Base-by-base conservation (phyloP, 2,329 filamentous ascomycete genomes). In the Botryotinia calthae region DNA sequence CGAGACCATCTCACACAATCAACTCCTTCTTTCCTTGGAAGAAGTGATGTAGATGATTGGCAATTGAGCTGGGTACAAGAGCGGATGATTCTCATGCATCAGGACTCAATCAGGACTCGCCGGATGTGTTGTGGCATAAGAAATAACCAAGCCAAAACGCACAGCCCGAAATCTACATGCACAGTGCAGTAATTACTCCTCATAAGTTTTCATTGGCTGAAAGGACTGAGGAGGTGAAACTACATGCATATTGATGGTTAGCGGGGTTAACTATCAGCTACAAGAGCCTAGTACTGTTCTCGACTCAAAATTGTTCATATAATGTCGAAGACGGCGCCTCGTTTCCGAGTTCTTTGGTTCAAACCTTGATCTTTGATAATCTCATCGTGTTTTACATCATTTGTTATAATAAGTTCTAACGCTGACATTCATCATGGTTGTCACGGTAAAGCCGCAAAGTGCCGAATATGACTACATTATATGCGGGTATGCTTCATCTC, bases 401-500 rank as follows among this genome's bases (percentile, higher is more conserved):
- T 34, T 22, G 5, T 46, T n/a, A 31, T 42, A 10, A 12, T 9
- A 58, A 25, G 2, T 2, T 34, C 14, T 20, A 25, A 37, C 18
- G 3, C n/a, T 18, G 22, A 9, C 66, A 2, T 20, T 44, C 28
- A 58, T 37, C 22, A 76, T 76, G 74, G 22, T 65, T 25, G 74
- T 76, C 44, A 75, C 72, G 7, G 10, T 73, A 51, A 73, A 76
- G n/a, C 73, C 73, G 20, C 66, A 76, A 18, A 70, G 42, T n/a
- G 71, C 73, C 5, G 65, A 63, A 9, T 79, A 77, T 48, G 78
- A 79, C 67, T 79, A 78, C 42, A 79, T 79, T 40, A 68, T 79
- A 18, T 79, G 78, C 56, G 78, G 78, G 77, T 78, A 56, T 42
- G 76, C 71, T 44, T 8, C 37, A 7, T 34, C 9, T 37, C 37